Base-by-base conservation (phyloP, 352 stramenopile genomes). In the Phytophthora pini region DNA sequence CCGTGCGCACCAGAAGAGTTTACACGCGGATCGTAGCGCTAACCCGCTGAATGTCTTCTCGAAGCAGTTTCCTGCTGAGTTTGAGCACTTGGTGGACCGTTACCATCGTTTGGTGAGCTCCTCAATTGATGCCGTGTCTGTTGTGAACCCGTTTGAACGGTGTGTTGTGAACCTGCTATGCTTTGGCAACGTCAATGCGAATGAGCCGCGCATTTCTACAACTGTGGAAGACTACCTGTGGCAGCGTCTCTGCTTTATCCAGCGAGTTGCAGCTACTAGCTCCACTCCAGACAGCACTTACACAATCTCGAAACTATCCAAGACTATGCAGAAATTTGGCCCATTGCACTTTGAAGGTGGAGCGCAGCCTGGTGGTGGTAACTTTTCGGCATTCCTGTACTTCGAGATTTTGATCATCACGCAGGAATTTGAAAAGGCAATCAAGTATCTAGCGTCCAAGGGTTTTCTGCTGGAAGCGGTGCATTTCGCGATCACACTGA, bases 141-240 rank as follows among this genome's bases (percentile, higher is more conserved):
- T 91, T 26, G 74, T 92, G 9, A 88, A 94, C 65, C 74, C 77
- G 58, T 94, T 87, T 59, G 86, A 94, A 55, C 80, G 82, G 47
- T 93, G 82, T 5, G 87, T 94, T n/a, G 48, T 95, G 15, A 95
- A 95, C 56, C 27, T 95, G 46, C 49, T 95, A 22, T 89, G 82
- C 57, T 86, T 91, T 55, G 80, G 82, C 47, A 92, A 95, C 58
- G 65, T 88, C 20, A 92, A 94, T 53, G 77, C 80, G 17, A 92
- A 85, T 36, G 84, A 95, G 55, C 65, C 74, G 3, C 84, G 84
- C 40, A 88, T 95, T 43, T 61, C 92, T 36, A 86, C 82, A 26
- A 95, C 86, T 22, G 84, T 95, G 44, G 87, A 95, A 69, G 87
- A 95, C 57, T 95, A 94, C 52, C 39, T 95, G 48, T 95, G 87